A percentile compares a stretch with the other conserved stretches of the same genome.
Evolutionary conservation across 2,329 filamentous ascomycete species (phyloP).

Genomic region (Fusarium torreyae): DNA sequence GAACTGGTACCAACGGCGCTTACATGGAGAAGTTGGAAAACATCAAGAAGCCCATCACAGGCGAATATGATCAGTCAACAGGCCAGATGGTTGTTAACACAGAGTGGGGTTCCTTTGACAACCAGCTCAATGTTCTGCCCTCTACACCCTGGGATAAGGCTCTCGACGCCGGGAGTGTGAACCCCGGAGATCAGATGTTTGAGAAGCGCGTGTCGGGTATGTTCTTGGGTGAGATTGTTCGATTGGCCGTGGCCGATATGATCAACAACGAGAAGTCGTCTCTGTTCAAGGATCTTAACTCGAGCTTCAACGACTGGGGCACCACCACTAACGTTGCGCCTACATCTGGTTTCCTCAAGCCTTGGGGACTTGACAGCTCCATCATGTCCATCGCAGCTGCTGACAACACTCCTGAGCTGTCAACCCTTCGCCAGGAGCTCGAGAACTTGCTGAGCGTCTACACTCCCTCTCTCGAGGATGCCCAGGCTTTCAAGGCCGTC

Average conservation of each 20-base stretch:
- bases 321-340: constrained; percentile 79
- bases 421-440: constrained; percentile 82
- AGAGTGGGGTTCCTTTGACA: constrained; percentile 99
- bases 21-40: constrained; percentile 94
- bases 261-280: constrained; percentile 76
- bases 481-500: constrained; percentile 87
- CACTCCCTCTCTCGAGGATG: constrained; percentile 85
- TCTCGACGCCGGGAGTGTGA: constrained; percentile 85
- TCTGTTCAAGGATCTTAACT: constrained; percentile 84
- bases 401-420: constrained; percentile 80
- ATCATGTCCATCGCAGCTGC: constrained; percentile 90
- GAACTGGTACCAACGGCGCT: constrained; percentile 96
- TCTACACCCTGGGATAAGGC: constrained; percentile 85
- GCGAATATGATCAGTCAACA: constrained; percentile 82
- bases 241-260: constrained; percentile 81
- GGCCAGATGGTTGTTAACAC: constrained; percentile 98
- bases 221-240: constrained; percentile 96
- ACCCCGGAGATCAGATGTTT: constrained; percentile 98
- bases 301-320: constrained; percentile 76
- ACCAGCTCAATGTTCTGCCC: constrained; percentile 88
- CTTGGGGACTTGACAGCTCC: constrained; percentile 93
- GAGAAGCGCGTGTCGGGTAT: constrained; percentile 98
- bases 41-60: constrained; percentile 82
- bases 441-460: constrained; percentile 83
- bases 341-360: constrained; percentile 77